Conservation (phyloP, 2,329 filamentous ascomycete genomes). For the Sphaerostilbella broomeana region DNA sequence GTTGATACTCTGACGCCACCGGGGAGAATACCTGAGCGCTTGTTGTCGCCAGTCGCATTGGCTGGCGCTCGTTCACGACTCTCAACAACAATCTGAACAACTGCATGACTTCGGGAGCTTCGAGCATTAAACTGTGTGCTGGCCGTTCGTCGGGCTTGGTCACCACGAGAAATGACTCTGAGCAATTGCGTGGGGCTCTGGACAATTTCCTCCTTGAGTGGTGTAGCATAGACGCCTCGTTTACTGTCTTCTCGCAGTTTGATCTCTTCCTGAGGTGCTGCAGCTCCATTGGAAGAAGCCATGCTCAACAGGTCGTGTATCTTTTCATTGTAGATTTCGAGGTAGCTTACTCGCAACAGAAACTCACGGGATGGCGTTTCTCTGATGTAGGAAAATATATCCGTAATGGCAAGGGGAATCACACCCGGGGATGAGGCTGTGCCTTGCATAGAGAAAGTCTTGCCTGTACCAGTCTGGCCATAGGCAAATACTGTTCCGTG, state of each 20-base stretch:
- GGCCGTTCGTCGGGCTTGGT: constrained; percentile 80
- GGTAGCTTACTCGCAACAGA: constrained; percentile 87
- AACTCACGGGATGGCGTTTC: constrained; percentile 95
- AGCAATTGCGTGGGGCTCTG: constrained; percentile 94
- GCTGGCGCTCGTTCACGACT: constrained; percentile 77
- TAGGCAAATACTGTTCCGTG: constrained; percentile 98
- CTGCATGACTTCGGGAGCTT: constrained; percentile 95
- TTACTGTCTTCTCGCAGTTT: constrained; percentile 96
- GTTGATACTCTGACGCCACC: constrained; percentile 95
- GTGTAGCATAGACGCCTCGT: constrained; percentile 90
- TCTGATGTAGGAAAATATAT: constrained; percentile 98
- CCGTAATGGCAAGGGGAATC: constrained; percentile 93
- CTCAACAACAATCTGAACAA: constrained; percentile 97
- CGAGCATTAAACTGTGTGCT: constrained; percentile 96
- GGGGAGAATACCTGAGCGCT: constrained; percentile 64
- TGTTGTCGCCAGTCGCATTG: constrained; percentile 41
- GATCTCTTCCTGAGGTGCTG: constrained; percentile 75
- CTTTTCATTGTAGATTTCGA: constrained; percentile 98
- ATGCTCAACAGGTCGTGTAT: constrained; percentile 90
- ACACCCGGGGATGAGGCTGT: constrained; percentile 93
- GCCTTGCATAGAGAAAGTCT: constrained; percentile 99
- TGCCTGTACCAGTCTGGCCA: constrained; percentile 97
- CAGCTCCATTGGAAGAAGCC: constrained; percentile 51
- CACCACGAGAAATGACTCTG: constrained; percentile 88
- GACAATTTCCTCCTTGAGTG: constrained; percentile 95